Evolutionary conservation across 192 early-diverging fungal genomes (phyloP).

Genomic region (Coemansia asiatica): DNA sequence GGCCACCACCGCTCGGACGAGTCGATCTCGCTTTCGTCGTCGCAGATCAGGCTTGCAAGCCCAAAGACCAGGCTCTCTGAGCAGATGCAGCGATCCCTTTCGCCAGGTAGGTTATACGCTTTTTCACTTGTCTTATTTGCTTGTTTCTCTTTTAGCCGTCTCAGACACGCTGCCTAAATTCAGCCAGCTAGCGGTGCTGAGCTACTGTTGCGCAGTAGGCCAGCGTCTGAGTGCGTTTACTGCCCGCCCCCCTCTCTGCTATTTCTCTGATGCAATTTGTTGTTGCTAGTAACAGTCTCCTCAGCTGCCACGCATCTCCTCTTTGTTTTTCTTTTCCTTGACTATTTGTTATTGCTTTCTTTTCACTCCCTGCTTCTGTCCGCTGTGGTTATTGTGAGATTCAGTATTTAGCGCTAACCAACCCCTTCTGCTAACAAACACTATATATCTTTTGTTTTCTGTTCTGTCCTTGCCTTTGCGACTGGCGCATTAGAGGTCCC

Average conservation of each 20-base stretch:
- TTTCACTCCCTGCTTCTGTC: no score
- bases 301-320: no score
- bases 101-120: slow-evolving; percentile 33
- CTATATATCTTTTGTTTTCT: background rate
- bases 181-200: background rate
- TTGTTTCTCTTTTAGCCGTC: background rate
- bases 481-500: slow-evolving; percentile 14
- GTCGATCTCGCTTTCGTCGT: slow-evolving; percentile 12
- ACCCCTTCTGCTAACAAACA: background rate
- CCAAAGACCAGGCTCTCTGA: slow-evolving; percentile 32
- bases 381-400: no score
- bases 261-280: background rate
- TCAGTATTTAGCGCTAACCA: no score
- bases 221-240: background rate
- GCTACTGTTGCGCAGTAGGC: slow-evolving; percentile 7
- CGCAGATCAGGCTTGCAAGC: slow-evolving; percentile 47
- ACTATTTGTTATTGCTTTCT: no score
- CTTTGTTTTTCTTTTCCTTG: no score
- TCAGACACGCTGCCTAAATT: slow-evolving; percentile 4
- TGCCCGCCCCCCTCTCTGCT: no score
- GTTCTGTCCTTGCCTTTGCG: slow-evolving; percentile 11
- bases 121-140: background rate
- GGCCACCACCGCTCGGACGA: slow-evolving; percentile 13
- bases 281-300: no score
- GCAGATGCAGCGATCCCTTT: slow-evolving; percentile 20